Evolutionary conservation across 179 eudicot species (phyloP).

Genomic region (Corrigiola litoralis): DNA sequence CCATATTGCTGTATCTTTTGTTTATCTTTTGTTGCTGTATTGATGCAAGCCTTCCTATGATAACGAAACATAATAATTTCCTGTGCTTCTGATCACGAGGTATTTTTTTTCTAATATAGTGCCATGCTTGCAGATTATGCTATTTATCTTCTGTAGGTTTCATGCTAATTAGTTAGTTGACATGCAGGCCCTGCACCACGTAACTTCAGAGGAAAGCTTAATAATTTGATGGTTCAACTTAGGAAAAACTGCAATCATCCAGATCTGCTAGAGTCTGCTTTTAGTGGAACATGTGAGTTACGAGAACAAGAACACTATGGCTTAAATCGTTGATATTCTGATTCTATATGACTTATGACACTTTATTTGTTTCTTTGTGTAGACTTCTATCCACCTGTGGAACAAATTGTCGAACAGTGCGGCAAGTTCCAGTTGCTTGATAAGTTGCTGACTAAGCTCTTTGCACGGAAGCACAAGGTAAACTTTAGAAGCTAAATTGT

Average conservation of each 20-base stretch:
- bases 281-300: constrained; percentile 79
- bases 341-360: neutral
- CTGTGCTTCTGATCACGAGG: no score
- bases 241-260: constrained; percentile 98
- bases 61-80: neutral
- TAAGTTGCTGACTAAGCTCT: constrained; percentile 56
- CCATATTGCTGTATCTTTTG: neutral
- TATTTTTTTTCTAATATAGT: neutral
- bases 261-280: constrained; percentile 79
- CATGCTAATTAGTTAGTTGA: constrained; percentile 5
- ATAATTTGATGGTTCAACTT: constrained; percentile 85
- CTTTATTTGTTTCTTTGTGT: constrained; percentile 12
- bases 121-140: neutral
- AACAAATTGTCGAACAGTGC: constrained; percentile 82
- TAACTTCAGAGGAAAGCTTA: constrained; percentile 66
- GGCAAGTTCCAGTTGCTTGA: constrained; percentile 89
- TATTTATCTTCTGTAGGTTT: neutral
- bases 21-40: neutral
- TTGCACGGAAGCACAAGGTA: constrained; percentile 86
- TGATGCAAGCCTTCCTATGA: neutral
- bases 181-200: constrained; percentile 38
- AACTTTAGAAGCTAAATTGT: constrained; percentile 7
- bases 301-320: neutral
- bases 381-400: constrained; percentile 84
- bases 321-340: neutral